Evolutionary conservation across 225 moss, liverwort and hornwort genomes (phyloP), one percentile per base, ranked within the genome.

Genomic region (Lunularia cruciata): DNA sequence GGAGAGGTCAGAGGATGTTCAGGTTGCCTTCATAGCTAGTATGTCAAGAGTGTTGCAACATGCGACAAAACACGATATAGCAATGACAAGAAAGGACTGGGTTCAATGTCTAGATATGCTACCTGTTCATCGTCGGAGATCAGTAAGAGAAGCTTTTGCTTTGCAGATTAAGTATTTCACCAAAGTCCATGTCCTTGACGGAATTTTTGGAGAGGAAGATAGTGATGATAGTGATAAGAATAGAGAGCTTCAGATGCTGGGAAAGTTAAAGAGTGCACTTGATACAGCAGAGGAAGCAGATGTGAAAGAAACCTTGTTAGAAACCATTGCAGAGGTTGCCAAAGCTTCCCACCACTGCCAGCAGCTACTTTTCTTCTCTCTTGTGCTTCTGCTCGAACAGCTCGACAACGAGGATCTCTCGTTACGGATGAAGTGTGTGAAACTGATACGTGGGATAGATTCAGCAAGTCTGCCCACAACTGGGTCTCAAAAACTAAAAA

Each of bases 91-190:
- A 51, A 39, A 58, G 72, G 76, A 84, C 42, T 98, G 93, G 93
- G 78, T 88, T 60, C 66, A 70, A 46, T 89, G 88, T 65, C 85
- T 98, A 55, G 83, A 86, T 58, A 54, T 61, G 16, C 76, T 98
- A 49, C 89, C 98, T 27, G 71, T 86, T 65, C 90, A 89, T 72
- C 83, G 79, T 54, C 84, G 80, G 58, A 89, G 77, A 42, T 58
- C 74, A 75, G 89, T 98, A 45, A 88, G 98, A 69, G 91, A 98
- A 67, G 89, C 93, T 27, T 98, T 98, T 80, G 77, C 88, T 76
- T 68, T 62, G 52, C 93, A 98, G 69, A 89, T 98, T 22, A 90
- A 85, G 79, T 78, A 75, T 68, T 98, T 98, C 74, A 89, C 86
- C 56, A 82, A 84, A 63, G 57, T 77, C 51, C 84, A 82, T 70